Evolutionary conservation across 208 protist species (phyloP), one percentile per base, ranked within the genome.

Genomic region (Leishmania martiniquensis): DNA sequence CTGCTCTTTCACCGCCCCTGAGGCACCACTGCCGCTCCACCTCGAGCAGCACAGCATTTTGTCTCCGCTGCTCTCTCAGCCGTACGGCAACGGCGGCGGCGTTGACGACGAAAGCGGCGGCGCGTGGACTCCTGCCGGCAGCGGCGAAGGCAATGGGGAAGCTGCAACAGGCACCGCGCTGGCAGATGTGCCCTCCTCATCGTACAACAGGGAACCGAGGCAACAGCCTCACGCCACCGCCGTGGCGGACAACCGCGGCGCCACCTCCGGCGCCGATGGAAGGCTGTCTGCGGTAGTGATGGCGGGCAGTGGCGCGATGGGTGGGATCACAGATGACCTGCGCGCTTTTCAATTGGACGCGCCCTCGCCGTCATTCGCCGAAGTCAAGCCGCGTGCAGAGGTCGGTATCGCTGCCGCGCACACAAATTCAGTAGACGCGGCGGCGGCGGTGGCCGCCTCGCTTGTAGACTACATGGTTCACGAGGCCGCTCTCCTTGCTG

Each of bases 291-390:
- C 34, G 3, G 42, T 47, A 9, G 37, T 47, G 3, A 0, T 17
- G 34, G 42, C 34, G 34, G 25, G 3, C 34, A 15, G n/a, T 7
- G 13, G 39, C 9, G 52, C 54, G 32, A 47, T 29, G 34, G 37
- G n/a, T n/a, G n/a, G 1, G 0, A 42, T 29, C 44, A 12, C 25
- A 7, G 59, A 68, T 6, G 72, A 76, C 55, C 34, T 76, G 39
- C 59, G 55, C 6, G 59, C 57, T 12, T 76, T 76, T 54, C 72
- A 68, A 20, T 59, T 76, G 12, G 72, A 76, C 72, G 39, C 54
- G 25, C 59, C 59, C 34, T 6, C 20, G 10, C 54, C 39, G 54
- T 20, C 39, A 22, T 39, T 39, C 39, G 13, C 0, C 42, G 42
- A 34, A 15, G 22, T 42, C 42, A 42, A 49, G 29, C 37, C 7